Conservation (phyloP, 2,329 filamentous ascomycete genomes). For the Cytospora paraplurivora region DNA sequence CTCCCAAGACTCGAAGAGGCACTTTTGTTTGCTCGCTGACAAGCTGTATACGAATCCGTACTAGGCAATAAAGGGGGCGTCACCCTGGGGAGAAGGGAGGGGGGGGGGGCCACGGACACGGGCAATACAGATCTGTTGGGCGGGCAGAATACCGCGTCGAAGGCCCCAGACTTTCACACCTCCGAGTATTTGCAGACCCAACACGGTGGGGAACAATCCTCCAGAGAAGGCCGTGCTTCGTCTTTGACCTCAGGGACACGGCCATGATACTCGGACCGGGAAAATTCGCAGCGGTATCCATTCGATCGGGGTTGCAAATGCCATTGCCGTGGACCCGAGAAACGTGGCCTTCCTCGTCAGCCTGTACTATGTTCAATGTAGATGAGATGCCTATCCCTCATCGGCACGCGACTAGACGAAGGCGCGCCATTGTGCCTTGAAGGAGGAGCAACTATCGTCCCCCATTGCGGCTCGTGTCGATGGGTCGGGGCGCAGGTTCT, state of each 20-base stretch:
- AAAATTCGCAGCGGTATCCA: constrained; percentile 9
- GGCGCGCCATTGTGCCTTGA: constrained; percentile 19
- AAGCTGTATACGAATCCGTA: constrained; percentile 1
- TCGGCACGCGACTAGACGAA: not conserved
- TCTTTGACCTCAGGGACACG: constrained; percentile 3
- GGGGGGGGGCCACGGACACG: constrained; percentile 19
- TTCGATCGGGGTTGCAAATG: not conserved
- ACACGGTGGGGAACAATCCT: not conserved
- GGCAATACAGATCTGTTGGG: not conserved
- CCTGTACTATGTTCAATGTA: not conserved
- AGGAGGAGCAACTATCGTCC: constrained; percentile 16
- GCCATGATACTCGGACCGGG: constrained; percentile 10
- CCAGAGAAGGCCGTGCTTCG: constrained; percentile 11
- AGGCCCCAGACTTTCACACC: constrained; percentile 15
- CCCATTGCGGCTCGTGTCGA: constrained; percentile 19
- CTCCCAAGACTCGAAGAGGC: not conserved
- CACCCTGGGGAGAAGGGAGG: not conserved
- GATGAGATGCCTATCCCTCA: not conserved
- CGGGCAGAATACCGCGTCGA: constrained; percentile 9
- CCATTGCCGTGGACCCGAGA: constrained; percentile 5
- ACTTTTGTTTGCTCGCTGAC: constrained; percentile 10
- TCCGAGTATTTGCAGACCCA: constrained; percentile 8
- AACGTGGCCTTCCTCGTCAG: not conserved
- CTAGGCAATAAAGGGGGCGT: constrained; percentile 3
- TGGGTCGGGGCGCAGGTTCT: constrained; percentile 8